Conservation (phyloP, 768 basidiomycete species). For the Psilocybe cubensis region DNA sequence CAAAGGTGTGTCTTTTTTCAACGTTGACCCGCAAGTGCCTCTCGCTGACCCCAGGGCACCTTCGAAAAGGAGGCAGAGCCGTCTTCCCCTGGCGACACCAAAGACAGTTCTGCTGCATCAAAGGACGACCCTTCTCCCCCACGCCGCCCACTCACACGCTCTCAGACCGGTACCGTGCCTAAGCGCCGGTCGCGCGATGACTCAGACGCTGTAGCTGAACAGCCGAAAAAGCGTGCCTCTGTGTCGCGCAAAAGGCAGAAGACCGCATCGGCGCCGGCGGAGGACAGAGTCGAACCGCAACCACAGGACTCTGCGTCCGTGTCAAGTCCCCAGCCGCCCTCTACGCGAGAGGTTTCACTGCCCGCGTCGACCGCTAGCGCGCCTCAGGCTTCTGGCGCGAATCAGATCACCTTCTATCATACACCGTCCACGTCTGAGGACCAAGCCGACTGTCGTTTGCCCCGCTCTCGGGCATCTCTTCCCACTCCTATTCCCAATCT, state of each 20-base stretch:
- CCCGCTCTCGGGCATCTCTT: slow-evolving; percentile 56
- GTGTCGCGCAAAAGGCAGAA: slow-evolving; percentile 26
- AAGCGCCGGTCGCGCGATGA: slow-evolving; percentile 28
- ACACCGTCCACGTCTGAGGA: slow-evolving; percentile 23
- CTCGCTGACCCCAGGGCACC: background rate
- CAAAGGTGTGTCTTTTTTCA: background rate
- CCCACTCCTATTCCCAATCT: slow-evolving; percentile 78
- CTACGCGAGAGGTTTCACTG: slow-evolving; percentile 18
- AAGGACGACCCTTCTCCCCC: slow-evolving; percentile 8
- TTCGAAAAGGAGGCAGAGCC: slow-evolving; percentile 2
- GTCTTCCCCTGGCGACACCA: background rate
- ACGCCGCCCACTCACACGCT: slow-evolving; percentile 28
- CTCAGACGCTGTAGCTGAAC: slow-evolving; percentile 15
- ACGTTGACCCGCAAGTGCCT: background rate
- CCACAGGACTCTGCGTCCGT: slow-evolving; percentile 8
- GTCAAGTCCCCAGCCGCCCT: slow-evolving; percentile 19
- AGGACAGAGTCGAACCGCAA: slow-evolving; percentile 4
- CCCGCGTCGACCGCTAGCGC: slow-evolving; percentile 8
- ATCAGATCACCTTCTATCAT: slow-evolving; percentile 18
- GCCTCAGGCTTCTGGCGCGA: slow-evolving; percentile 6
- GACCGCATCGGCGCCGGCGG: slow-evolving; percentile 7
- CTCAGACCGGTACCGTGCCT: slow-evolving; percentile 27
- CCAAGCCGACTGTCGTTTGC: slow-evolving; percentile 40
- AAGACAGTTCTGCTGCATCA: background rate
- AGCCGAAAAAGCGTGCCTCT: slow-evolving; percentile 20